Percentiles rank a stretch among this genome's conserved stretches.
These are phyloP conservation scores for Lactarius psammicola DNA, from an alignment of 768 basidiomycete species.

Conservation along the genomic window DNA sequence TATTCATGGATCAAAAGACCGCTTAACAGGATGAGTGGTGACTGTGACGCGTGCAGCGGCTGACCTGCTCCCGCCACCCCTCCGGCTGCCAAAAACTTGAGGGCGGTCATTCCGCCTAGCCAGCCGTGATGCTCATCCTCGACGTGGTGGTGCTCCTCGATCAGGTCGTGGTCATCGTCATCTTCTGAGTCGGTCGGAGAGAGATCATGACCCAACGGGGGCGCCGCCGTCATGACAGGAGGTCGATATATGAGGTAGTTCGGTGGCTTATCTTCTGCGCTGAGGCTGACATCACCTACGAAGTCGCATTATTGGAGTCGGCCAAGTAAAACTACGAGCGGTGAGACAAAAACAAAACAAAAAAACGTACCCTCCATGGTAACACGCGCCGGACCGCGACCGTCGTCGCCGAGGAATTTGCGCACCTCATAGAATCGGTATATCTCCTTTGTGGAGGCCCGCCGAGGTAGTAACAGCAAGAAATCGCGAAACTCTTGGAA, in stretches of 20 bases:
- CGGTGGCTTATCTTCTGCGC: conserved; percentile 70
- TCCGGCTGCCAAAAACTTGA: conserved; percentile 90
- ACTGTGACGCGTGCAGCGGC: conserved; percentile 30
- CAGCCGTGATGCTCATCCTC: conserved; percentile 60
- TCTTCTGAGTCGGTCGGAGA: conserved; percentile 35
- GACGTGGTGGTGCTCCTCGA: conserved; percentile 40
- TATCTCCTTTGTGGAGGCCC: conserved; percentile 78
- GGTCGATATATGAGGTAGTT: conserved; percentile 22
- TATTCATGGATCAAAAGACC: conserved; percentile 35
- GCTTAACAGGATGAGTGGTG: not conserved
- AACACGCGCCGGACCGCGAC: conserved; percentile 72
- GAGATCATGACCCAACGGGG: not conserved
- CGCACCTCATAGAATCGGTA: conserved; percentile 76
- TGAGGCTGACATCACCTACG: conserved; percentile 73
- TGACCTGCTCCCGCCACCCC: conserved; percentile 92
- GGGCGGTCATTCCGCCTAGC: conserved; percentile 67
- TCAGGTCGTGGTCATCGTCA: conserved; percentile 37
- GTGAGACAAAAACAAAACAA: conserved; percentile 5
- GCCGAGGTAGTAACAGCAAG: conserved; percentile 80
- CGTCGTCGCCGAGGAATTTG: conserved; percentile 69
- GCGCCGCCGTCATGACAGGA: conserved; percentile 4
- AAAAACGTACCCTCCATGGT: conserved; percentile 77
- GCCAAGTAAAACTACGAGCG: conserved; percentile 14
- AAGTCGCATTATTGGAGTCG: conserved; percentile 6
- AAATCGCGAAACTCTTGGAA: conserved; percentile 91